phyloP scores from a whole-genome alignment of 2,329 filamentous ascomycete species.

The Trichoderma sp. region DNA sequence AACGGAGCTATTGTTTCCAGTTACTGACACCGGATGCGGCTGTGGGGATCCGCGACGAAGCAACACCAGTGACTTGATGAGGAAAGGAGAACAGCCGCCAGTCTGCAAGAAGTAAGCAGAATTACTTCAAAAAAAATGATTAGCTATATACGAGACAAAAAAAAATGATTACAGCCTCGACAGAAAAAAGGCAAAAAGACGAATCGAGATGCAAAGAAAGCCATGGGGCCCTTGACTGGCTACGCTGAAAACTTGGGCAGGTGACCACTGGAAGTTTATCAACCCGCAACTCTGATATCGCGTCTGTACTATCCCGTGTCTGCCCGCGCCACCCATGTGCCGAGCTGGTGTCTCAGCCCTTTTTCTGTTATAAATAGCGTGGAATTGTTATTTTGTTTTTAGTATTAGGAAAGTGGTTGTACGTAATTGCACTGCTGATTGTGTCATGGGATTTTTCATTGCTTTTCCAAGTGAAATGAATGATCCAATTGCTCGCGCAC shows the following conservation, averaged over 20 bases:
- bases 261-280: conserved; percentile 9
- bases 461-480: background rate
- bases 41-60: background rate
- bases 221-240: background rate
- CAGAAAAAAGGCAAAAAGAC: background rate
- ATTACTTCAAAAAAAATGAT: too few relatives aligned
- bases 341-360: conserved; percentile 1
- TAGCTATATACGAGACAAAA: background rate
- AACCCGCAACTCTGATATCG: background rate
- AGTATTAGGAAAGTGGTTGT: background rate
- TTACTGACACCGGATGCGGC: background rate
- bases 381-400: background rate
- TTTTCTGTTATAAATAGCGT: background rate
- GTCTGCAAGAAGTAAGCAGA: too few relatives aligned
- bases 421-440: background rate
- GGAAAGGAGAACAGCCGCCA: background rate
- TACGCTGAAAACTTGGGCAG: background rate
- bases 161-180: background rate
- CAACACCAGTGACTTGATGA: background rate
- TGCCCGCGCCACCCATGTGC: conserved; percentile 25
- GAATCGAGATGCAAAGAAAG: background rate
- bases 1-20: background rate
- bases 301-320: conserved; percentile 5
- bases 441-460: background rate
- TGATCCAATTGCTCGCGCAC: background rate